Percentiles rank a stretch among this genome's conserved stretches.
phyloP scores from a whole-genome alignment of 2,329 filamentous ascomycete species.

The Colletotrichum australisinense region DNA sequence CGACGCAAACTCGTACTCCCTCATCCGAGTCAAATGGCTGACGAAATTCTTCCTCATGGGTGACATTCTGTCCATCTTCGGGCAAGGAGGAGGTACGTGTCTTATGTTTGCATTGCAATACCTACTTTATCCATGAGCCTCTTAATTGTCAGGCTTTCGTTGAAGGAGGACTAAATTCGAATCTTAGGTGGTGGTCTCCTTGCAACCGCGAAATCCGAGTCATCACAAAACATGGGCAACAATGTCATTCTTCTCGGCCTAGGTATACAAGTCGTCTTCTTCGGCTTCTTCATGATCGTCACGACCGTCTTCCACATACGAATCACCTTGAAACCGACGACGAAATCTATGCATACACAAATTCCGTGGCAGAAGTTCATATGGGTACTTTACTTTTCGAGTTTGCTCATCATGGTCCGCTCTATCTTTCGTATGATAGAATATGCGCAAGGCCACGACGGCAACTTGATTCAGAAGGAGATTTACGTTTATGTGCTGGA shows the following conservation, averaged over 20 bases:
- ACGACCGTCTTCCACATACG: constrained; percentile 57
- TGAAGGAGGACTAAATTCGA: not conserved
- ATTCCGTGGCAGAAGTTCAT: constrained; percentile 46
- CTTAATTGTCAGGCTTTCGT: not conserved
- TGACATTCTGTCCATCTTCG: constrained; percentile 62
- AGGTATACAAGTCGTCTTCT: constrained; percentile 65
- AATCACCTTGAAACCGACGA: constrained; percentile 35
- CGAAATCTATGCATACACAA: constrained; percentile 25
- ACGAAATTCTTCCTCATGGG: constrained; percentile 66
- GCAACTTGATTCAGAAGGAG: constrained; percentile 47
- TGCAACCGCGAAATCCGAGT: constrained; percentile 37
- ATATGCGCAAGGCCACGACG: constrained; percentile 49
- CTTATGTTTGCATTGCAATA: not conserved
- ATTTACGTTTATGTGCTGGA: constrained; percentile 51
- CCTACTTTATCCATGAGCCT: not conserved
- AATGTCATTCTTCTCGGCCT: constrained; percentile 65
- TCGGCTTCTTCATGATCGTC: constrained; percentile 62
- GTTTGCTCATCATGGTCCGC: constrained; percentile 40
- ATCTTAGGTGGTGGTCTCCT: constrained; percentile 28
- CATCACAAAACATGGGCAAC: constrained; percentile 45
- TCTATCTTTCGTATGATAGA: constrained; percentile 55
- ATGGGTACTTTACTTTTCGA: constrained; percentile 39
- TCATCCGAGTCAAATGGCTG: constrained; percentile 52
- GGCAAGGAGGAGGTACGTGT: constrained; percentile 57
- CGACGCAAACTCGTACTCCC: constrained; percentile 45